Conservation (phyloP, 2,329 filamentous ascomycete species). For the Penicillium rolfsii region DNA sequence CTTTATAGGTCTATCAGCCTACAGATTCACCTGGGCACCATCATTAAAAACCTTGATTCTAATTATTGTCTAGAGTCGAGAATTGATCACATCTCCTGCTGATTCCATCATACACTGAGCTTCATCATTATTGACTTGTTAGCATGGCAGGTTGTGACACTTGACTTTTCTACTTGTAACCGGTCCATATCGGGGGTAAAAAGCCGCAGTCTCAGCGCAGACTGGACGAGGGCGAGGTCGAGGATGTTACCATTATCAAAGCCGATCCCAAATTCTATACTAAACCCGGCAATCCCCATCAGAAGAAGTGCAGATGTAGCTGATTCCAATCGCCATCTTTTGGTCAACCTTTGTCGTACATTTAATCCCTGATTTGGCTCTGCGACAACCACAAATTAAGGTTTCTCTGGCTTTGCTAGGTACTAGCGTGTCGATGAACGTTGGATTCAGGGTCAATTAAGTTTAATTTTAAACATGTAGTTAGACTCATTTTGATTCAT, state of each 20-base stretch:
- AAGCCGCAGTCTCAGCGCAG: not conserved
- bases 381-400: not conserved
- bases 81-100: not conserved
- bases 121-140: not conserved
- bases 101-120: not conserved
- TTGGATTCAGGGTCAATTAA: no score
- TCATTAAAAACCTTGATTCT: not conserved
- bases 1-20: not conserved
- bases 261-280: not conserved
- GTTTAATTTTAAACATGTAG: not conserved
- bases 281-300: not conserved
- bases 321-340: slow-evolving; percentile 48
- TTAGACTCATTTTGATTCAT: not conserved
- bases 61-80: not conserved
- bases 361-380: not conserved
- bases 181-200: not conserved
- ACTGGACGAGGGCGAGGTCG: no score
- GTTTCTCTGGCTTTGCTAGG: not conserved
- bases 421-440: no score
- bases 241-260: not conserved
- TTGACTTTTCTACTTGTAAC: not conserved
- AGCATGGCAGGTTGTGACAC: not conserved
- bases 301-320: slow-evolving; percentile 36
- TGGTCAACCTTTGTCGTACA: slow-evolving; percentile 37
- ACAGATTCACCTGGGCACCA: not conserved